A percentile compares a stretch with the other conserved stretches of the same genome.
These are phyloP conservation scores for Thermothielavioides terrestris DNA, from an alignment of 495 filamentous ascomycete genomes.

Conservation along the genomic window DNA sequence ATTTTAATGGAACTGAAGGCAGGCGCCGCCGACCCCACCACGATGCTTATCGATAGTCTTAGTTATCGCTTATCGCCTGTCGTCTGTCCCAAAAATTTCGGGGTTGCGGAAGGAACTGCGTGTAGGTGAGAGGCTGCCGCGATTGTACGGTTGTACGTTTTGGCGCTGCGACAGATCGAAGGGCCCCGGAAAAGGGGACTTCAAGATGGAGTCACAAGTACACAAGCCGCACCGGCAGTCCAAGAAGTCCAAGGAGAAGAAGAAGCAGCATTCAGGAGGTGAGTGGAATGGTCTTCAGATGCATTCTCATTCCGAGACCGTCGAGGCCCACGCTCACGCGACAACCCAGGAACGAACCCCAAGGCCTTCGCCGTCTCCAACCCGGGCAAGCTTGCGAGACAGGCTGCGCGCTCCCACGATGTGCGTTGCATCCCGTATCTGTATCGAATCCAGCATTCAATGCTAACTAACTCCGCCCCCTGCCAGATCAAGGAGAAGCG, in stretches of 20 bases:
- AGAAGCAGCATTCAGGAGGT: conserved; percentile 48
- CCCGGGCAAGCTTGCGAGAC: conserved; percentile 73
- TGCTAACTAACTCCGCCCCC: too few species aligned
- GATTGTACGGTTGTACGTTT: conserved; percentile 5
- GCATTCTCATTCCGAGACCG: neutral
- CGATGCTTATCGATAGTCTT: conserved; percentile 20
- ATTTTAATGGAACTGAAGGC: too few species aligned
- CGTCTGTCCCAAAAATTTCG: conserved; percentile 24
- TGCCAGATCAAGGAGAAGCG: conserved; percentile 93
- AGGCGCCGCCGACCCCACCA: conserved; percentile 15
- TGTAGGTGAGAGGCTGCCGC: neutral
- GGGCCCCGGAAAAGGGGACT: conserved; percentile 2
- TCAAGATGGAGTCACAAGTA: conserved; percentile 68
- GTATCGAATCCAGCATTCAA: too few species aligned
- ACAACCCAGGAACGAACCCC: conserved; percentile 63
- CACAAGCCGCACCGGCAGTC: conserved; percentile 76
- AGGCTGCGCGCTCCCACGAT: conserved; percentile 85
- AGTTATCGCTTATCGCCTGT: conserved; percentile 6
- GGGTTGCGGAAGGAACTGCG: conserved; percentile 12
- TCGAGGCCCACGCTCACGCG: neutral
- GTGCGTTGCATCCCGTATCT: too few species aligned
- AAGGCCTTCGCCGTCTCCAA: conserved; percentile 86
- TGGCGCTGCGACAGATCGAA: conserved; percentile 2
- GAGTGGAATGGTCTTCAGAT: conserved; percentile 7
- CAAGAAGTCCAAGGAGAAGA: conserved; percentile 88